Percentiles rank a stretch among this genome's conserved stretches.
Evolutionary conservation across 1,284 basidiomycete genomes (phyloP).

Genomic region (Pseudozyma tsukubaensis): DNA sequence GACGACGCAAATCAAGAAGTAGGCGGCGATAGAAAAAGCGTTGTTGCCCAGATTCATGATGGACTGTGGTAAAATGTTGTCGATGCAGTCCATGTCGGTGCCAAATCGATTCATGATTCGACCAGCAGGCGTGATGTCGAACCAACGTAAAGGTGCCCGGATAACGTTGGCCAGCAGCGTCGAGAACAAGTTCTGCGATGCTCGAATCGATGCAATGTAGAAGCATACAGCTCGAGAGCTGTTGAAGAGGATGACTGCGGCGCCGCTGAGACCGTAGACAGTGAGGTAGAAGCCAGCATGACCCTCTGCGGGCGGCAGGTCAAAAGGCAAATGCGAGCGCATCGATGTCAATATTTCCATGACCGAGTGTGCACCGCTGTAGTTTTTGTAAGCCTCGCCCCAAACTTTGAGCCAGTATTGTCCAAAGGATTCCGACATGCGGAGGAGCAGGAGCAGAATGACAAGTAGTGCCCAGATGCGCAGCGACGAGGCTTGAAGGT

Average conservation of each 20-base stretch:
- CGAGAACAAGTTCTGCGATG: slow-evolving; percentile 55
- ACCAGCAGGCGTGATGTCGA: slow-evolving; percentile 63
- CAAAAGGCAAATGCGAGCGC: slow-evolving; percentile 14
- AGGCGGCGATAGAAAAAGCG: slow-evolving; percentile 47
- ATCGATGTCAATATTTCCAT: background rate
- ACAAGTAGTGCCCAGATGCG: slow-evolving; percentile 38
- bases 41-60: slow-evolving; percentile 51
- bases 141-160: slow-evolving; percentile 59
- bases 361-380: slow-evolving; percentile 1
- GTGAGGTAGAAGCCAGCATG: slow-evolving; percentile 39
- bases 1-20: slow-evolving; percentile 53
- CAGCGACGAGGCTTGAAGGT: slow-evolving; percentile 42
- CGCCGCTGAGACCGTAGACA: slow-evolving; percentile 42
- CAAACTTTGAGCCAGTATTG: slow-evolving; percentile 62
- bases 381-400: slow-evolving; percentile 52
- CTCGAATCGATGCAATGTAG: slow-evolving; percentile 42
- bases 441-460: slow-evolving; percentile 27
- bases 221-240: slow-evolving; percentile 38
- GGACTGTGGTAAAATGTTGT: slow-evolving; percentile 58
- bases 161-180: slow-evolving; percentile 58
- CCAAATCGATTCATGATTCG: slow-evolving; percentile 65
- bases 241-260: slow-evolving; percentile 45
- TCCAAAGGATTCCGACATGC: slow-evolving; percentile 43
- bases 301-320: slow-evolving; percentile 29
- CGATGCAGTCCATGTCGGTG: slow-evolving; percentile 61